Percentiles rank a stretch among this genome's conserved stretches.
phyloP scores from a whole-genome alignment of 129 eudicot genomes.

The Saposhnikovia divaricata region DNA sequence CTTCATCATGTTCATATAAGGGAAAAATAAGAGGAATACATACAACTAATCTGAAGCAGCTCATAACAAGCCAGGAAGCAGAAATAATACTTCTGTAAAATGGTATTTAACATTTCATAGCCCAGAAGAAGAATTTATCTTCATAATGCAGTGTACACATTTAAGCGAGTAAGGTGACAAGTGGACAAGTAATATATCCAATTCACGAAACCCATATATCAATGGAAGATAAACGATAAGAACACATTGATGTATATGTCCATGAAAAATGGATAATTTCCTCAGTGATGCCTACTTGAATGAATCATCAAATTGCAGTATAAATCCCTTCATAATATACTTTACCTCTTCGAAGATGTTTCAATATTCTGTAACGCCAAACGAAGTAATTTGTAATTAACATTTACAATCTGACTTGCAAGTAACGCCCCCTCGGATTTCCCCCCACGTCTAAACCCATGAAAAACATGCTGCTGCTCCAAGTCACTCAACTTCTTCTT shows the following conservation, averaged over 20 bases:
- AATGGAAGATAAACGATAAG: background rate
- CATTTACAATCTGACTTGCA: slow-evolving; percentile 59
- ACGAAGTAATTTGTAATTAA: slow-evolving; percentile 74
- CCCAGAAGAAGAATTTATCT: background rate
- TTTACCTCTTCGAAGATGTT: slow-evolving; percentile 49
- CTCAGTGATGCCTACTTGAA: background rate
- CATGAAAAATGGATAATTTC: background rate
- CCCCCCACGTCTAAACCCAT: slow-evolving; percentile 77
- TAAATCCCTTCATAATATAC: background rate
- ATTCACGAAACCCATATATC: background rate
- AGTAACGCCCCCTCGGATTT: slow-evolving; percentile 59
- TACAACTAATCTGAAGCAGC: background rate
- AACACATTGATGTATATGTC: background rate
- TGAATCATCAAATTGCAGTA: background rate
- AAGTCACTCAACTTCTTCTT: slow-evolving; percentile 82
- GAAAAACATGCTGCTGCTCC: slow-evolving; percentile 90
- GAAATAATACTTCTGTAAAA: background rate
- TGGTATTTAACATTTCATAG: background rate
- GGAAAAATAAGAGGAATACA: background rate
- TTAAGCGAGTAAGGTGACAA: background rate
- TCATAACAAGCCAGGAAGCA: background rate
- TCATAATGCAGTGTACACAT: background rate
- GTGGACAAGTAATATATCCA: background rate
- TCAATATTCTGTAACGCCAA: slow-evolving; percentile 49
- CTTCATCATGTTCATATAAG: background rate